phyloP scores from a whole-genome alignment of 306 rosid species.

The Senna tora region DNA sequence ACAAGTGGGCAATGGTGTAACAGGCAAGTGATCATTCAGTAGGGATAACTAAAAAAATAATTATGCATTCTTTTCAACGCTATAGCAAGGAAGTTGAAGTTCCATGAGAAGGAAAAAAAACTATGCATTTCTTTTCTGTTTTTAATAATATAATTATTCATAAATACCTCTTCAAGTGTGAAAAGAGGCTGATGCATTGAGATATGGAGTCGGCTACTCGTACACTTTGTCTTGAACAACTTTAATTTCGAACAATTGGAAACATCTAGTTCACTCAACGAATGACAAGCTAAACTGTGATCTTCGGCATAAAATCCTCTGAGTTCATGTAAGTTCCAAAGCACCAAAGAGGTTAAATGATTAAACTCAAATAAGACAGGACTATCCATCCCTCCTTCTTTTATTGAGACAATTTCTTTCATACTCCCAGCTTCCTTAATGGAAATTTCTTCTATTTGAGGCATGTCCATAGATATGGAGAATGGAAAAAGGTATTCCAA shows the following conservation, averaged over 20 bases:
- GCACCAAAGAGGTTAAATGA: background rate
- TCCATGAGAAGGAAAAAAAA: too few species aligned
- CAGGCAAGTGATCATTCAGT: too few species aligned
- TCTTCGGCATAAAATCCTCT: slow-evolving; percentile 21
- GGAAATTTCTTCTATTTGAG: background rate
- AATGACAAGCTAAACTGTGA: slow-evolving; percentile 31
- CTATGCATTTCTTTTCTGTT: too few species aligned
- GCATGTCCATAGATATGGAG: background rate
- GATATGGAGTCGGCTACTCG: background rate
- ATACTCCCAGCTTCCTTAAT: slow-evolving; percentile 18
- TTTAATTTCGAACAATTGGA: background rate
- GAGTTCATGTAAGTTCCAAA: background rate
- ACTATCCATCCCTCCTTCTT: background rate
- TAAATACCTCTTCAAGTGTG: slow-evolving; percentile 15
- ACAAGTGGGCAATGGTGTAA: too few species aligned
- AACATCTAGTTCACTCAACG: background rate
- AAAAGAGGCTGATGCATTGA: background rate
- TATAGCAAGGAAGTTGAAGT: too few species aligned
- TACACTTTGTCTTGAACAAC: background rate
- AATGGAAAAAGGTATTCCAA: background rate
- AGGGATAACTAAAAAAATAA: too few species aligned
- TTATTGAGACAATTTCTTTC: background rate
- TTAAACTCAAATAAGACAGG: slow-evolving; percentile 11
- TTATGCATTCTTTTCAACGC: too few species aligned
- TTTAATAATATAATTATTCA: too few species aligned